Evolutionary conservation across 2,329 filamentous ascomycete species (phyloP).

Genomic region (Fusarium continuum): DNA sequence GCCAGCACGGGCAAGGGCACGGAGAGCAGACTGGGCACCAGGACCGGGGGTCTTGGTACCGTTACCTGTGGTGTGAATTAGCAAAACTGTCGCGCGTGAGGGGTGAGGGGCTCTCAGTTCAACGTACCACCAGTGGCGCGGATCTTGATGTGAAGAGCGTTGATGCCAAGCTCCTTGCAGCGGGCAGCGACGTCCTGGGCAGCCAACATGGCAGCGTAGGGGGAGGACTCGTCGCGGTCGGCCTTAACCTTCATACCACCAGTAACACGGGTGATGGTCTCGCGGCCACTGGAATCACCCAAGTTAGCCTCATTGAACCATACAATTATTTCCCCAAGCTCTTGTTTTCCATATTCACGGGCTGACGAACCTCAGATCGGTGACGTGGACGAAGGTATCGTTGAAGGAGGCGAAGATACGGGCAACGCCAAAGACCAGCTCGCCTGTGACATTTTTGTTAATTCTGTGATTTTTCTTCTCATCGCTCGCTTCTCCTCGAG

Average conservation of each 20-base stretch:
- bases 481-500: constrained; percentile 8
- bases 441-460: constrained; percentile 64
- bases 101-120: neutral
- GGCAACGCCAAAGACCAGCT: constrained; percentile 97
- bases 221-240: constrained; percentile 99
- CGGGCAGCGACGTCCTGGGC: constrained; percentile 96
- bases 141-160: constrained; percentile 99
- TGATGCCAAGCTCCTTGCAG: constrained; percentile 77
- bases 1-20: constrained; percentile 96
- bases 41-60: constrained; percentile 99
- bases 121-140: constrained; percentile 93
- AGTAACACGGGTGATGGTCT: constrained; percentile 99
- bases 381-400: constrained; percentile 97
- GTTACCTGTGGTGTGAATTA: constrained; percentile 71
- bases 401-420: constrained; percentile 96
- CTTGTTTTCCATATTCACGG: constrained; percentile 34
- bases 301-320: constrained; percentile 44
- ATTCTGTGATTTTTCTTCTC: constrained; percentile 2
- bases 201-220: constrained; percentile 99
- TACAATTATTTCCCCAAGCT: constrained; percentile 14
- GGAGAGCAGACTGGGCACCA: constrained; percentile 98
- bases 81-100: neutral
- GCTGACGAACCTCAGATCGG: constrained; percentile 87
- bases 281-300: constrained; percentile 87
- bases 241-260: constrained; percentile 99